Evolutionary conservation across 768 basidiomycete species (phyloP), one percentile per base, ranked within the genome.

Genomic region (Tricholomella constricta): DNA sequence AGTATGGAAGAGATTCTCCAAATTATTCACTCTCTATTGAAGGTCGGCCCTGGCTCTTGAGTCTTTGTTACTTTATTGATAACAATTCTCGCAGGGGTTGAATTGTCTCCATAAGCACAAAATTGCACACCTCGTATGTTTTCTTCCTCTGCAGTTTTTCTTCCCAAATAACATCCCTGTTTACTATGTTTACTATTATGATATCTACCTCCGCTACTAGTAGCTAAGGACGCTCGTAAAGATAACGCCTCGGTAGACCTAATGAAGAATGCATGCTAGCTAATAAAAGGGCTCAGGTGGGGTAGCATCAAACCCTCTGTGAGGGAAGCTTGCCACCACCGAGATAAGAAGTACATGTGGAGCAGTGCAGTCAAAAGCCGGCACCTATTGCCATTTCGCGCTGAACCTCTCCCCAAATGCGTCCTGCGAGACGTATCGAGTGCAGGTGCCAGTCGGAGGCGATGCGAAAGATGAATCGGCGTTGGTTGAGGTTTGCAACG

Each of bases 71-170:
- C 15, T n/a, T 4, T 11, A 11, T n/a, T 11, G 34, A n/a, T 12
- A 11, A 4, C 8, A 3, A n/a, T n/a, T 26, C 17, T 31, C 23
- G 10, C 26, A 65, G 59, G 66, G 58, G 14, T 19, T 64, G 12
- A 29, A 44, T 10, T 65, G 57, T 25, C 57, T 67, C 8, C 62
- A 65, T n/a, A 25, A 26, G 14, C 46, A 52, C 27, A 61, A 57
- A 27, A 65, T 65, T 4, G 22, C 55, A 32, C 66, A 67, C 29
- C 59, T 58, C 2, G 66, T 65, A 40, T 14, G 62, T 43, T 12
- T 22, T 26, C 22, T 3, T 35, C 10, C 12, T n/a, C 14, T 15
- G 34, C 23, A 10, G 19, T 19, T n/a, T 17, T 29, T 14, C 26
- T 1, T 27, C 8, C 11, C 19, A 4, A 15, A 15, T 29, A 20